These are phyloP conservation scores for Elaeagnus macrophylla DNA, from an alignment of 306 rosid genomes.

Conservation along the genomic window DNA sequence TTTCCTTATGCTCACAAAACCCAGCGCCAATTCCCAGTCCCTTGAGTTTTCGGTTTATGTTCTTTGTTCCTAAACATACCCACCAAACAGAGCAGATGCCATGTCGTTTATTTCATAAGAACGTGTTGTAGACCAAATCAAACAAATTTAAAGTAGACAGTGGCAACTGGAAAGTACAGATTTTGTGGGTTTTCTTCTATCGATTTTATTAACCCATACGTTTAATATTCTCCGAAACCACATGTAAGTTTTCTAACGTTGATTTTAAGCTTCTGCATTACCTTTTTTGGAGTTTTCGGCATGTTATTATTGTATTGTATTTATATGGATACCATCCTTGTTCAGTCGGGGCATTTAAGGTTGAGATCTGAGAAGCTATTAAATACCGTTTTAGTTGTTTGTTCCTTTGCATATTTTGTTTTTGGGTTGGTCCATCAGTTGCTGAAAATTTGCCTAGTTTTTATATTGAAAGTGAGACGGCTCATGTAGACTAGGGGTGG, in stretches of 20 bases:
- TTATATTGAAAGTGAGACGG: constrained; percentile 5
- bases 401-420: neutral
- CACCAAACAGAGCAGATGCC: neutral
- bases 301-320: neutral
- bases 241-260: constrained; percentile 13
- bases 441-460: constrained; percentile 8
- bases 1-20: constrained; percentile 1
- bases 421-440: neutral
- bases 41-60: constrained; percentile 1
- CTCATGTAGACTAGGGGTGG: constrained; percentile 1
- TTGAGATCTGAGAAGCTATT: constrained; percentile 3
- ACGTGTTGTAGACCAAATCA: too few species aligned
- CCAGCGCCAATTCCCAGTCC: neutral
- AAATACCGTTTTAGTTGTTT: neutral
- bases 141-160: too few species aligned
- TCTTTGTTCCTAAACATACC: neutral
- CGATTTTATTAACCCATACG: constrained; percentile 3
- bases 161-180: too few species aligned
- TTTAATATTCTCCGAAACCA: neutral
- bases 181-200: neutral
- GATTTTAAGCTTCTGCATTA: neutral
- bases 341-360: constrained; percentile 7
- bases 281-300: neutral
- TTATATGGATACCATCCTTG: neutral
- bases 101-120: too few species aligned